A percentile compares a stretch with the other conserved stretches of the same genome.
Evolutionary conservation across 306 rosid species (phyloP).

Genomic region (Corylus heterophylla): DNA sequence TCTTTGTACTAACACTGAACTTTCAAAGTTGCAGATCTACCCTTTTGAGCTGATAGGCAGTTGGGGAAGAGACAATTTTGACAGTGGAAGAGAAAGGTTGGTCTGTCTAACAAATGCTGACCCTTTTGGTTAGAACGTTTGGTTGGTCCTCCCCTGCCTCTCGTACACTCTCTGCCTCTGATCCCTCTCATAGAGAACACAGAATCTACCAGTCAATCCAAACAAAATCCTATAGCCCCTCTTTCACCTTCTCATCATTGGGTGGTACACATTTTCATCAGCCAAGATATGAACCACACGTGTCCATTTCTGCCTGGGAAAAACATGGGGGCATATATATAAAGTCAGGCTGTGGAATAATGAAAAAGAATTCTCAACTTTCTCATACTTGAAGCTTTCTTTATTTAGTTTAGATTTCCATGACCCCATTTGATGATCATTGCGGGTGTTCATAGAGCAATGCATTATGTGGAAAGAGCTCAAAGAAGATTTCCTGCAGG

Average conservation of each 20-base stretch:
- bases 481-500: neutral
- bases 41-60: conserved; percentile 11
- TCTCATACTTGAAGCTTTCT: neutral
- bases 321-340: neutral
- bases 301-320: neutral
- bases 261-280: neutral
- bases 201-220: conserved; percentile 48
- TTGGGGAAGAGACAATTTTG: neutral
- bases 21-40: neutral
- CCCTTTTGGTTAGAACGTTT: conserved; percentile 31
- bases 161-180: conserved; percentile 24
- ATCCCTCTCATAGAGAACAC: neutral
- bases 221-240: conserved; percentile 24
- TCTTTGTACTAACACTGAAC: neutral
- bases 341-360: neutral
- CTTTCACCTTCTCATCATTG: neutral
- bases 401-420: conserved; percentile 1
- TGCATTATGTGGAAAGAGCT: conserved; percentile 11
- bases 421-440: conserved; percentile 31
- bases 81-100: conserved; percentile 32
- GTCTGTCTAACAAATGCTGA: conserved; percentile 23
- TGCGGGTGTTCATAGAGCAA: neutral
- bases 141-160: conserved; percentile 24
- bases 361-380: neutral
- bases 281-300: neutral